These are phyloP conservation scores for Diplodia corticola DNA, from an alignment of 2,329 filamentous ascomycete genomes.

Conservation along the genomic window DNA sequence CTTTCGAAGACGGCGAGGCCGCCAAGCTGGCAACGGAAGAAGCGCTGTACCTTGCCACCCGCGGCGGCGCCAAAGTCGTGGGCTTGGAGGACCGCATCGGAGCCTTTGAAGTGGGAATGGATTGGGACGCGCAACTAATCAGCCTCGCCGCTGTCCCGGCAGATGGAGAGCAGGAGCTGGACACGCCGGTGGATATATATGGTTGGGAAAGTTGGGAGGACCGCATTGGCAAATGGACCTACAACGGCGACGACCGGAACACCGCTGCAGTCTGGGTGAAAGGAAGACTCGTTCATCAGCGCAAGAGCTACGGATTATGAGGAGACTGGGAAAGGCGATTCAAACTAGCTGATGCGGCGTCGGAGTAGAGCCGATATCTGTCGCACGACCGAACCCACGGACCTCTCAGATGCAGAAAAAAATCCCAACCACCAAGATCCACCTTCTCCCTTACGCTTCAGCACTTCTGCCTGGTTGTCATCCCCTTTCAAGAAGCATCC, in stretches of 20 bases:
- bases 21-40: slow-evolving; percentile 81
- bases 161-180: slow-evolving; percentile 29
- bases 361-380: background rate
- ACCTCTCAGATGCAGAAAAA: background rate
- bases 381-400: slow-evolving; percentile 10
- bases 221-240: slow-evolving; percentile 89
- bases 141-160: slow-evolving; percentile 53
- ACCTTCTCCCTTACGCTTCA: background rate
- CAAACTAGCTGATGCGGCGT: background rate
- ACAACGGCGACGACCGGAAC: slow-evolving; percentile 89
- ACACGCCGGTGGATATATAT: slow-evolving; percentile 80
- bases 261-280: slow-evolving; percentile 86
- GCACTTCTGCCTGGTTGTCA: background rate
- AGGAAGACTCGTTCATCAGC: slow-evolving; percentile 52
- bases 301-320: slow-evolving; percentile 5
- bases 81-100: slow-evolving; percentile 73
- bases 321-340: background rate
- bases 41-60: slow-evolving; percentile 79
- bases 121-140: slow-evolving; percentile 89
- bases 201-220: slow-evolving; percentile 90
- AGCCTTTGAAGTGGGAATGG: slow-evolving; percentile 80
- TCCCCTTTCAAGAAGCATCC: background rate
- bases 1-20: slow-evolving; percentile 51
- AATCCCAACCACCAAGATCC: background rate
- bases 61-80: slow-evolving; percentile 81